Evolutionary conservation across 495 filamentous ascomycete species (phyloP).

Genomic region (Lophiostoma macrostomum): DNA sequence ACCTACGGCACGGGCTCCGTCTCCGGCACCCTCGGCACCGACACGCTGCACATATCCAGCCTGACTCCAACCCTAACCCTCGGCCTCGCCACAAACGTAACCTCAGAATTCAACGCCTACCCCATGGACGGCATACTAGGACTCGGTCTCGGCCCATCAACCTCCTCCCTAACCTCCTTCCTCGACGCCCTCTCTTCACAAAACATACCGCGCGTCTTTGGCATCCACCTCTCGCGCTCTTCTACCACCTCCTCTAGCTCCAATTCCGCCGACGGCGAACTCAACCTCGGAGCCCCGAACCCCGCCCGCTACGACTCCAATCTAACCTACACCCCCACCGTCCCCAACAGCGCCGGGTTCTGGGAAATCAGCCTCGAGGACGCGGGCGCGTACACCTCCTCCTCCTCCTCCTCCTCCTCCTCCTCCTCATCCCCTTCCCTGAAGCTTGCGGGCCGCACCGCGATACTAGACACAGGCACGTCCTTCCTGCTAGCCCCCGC

Average conservation of each 20-base stretch:
- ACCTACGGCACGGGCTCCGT: slow-evolving; percentile 71
- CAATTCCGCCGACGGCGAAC: slow-evolving; percentile 63
- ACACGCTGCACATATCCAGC: slow-evolving; percentile 63
- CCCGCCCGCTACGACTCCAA: slow-evolving; percentile 60
- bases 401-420: too few relatives aligned
- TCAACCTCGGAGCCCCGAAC: slow-evolving; percentile 73
- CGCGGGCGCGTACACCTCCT: too few relatives aligned
- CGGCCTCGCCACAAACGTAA: slow-evolving; percentile 64
- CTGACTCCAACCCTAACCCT: slow-evolving; percentile 61
- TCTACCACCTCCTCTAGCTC: too few relatives aligned
- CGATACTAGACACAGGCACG: slow-evolving; percentile 80
- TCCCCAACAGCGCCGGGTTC: slow-evolving; percentile 38
- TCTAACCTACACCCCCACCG: slow-evolving; percentile 59
- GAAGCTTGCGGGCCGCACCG: slow-evolving; percentile 50
- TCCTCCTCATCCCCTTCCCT: too few relatives aligned
- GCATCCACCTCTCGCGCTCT: slow-evolving; percentile 64
- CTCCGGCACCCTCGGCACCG: slow-evolving; percentile 58
- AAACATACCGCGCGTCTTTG: slow-evolving; percentile 60
- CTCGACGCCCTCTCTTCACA: too few relatives aligned
- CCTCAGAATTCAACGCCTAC: slow-evolving; percentile 66
- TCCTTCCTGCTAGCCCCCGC: slow-evolving; percentile 68
- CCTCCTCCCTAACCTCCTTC: slow-evolving; percentile 45
- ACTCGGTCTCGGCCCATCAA: slow-evolving; percentile 54
- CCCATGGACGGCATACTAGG: slow-evolving; percentile 87
- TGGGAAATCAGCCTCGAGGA: slow-evolving; percentile 72